These are phyloP conservation scores for Sisymbrium irio DNA, from an alignment of 345 rosid species.

Conservation along the genomic window DNA sequence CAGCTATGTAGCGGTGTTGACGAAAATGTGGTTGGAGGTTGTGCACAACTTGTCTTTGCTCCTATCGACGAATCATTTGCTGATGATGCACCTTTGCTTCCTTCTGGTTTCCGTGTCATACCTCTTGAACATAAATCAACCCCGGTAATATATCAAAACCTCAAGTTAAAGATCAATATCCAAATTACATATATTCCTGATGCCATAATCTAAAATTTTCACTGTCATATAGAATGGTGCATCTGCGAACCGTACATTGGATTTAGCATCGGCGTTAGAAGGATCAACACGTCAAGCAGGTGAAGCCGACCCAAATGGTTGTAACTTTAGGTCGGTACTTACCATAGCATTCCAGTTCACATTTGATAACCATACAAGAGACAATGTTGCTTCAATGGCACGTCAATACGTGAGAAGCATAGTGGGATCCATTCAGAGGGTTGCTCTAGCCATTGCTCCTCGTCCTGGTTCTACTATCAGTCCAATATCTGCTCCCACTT, in stretches of 20 bases:
- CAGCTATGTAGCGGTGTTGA: constrained; percentile 91
- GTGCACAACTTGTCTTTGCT: constrained; percentile 97
- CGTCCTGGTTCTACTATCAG: constrained; percentile 44
- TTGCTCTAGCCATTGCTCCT: constrained; percentile 93
- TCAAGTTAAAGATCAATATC: neutral
- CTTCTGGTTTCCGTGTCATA: constrained; percentile 92
- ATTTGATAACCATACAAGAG: constrained; percentile 77
- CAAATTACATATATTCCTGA: neutral
- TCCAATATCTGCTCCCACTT: constrained; percentile 65
- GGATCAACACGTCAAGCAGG: constrained; percentile 52
- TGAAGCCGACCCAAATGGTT: constrained; percentile 53
- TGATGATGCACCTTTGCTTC: constrained; percentile 91
- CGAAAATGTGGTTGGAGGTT: constrained; percentile 83
- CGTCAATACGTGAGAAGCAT: constrained; percentile 86
- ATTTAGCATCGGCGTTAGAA: constrained; percentile 89
- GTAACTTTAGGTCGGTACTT: constrained; percentile 75
- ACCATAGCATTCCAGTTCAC: constrained; percentile 92
- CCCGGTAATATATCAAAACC: constrained; percentile 23
- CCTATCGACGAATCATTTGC: constrained; percentile 96
- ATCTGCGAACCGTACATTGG: constrained; percentile 69
- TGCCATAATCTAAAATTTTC: neutral
- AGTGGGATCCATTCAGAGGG: constrained; percentile 94
- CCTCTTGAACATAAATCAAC: constrained; percentile 82
- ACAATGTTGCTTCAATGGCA: constrained; percentile 93
- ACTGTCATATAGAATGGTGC: constrained; percentile 53